Base-by-base conservation (phyloP, 2,329 filamentous ascomycete genomes). In the Waltergamsia citrina region DNA sequence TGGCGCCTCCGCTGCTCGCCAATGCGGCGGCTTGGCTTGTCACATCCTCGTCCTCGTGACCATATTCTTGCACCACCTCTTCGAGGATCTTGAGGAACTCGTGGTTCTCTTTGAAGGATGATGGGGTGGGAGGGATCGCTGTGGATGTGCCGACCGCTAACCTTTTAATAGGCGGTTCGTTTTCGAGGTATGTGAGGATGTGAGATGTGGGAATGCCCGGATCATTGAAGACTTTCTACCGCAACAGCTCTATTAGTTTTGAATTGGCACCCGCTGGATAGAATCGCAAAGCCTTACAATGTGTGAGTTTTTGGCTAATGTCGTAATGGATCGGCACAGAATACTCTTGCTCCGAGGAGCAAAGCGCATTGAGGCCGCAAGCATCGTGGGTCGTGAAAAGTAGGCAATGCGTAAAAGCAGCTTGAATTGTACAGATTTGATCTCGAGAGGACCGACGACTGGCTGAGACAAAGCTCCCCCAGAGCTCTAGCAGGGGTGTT, bases 91-190 rank as follows among this genome's bases (percentile, higher is more conserved):
- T 47, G n/a, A 76, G 49, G 49, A 83, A 83, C 16, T 57, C 53
- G 8, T 56, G 64, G 49, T 82, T 83, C 46, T 73, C 68, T 16
- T 52, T 58, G 47, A 83, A 78, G 16, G 72, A 69, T 25, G 60
- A 56, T 4, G 78, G 74, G 0, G 73, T 78, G 1, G 77, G 77
- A 2, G 76, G 76, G n/a, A 79, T 41, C 12, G 57, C 46, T 6
- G 68, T 71, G 0, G 74, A 71, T 3, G 65, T 72, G 32, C 78
- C 78, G 39, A 83, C 71, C 11, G 75, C 65, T 15, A 81, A 56
- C 19, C 52, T 50, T 6, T 59, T 50, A 4, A 59, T 69, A 0
- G 77, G 76, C 3, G 76, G 74, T 11, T 63, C 54, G 25, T 67
- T 70, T 24, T 73, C 63, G 38, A 82, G 71, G 41, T 74, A 71